Percentiles rank a stretch among this genome's conserved stretches.
phyloP scores from a whole-genome alignment of 352 stramenopile species.

The Phytophthora nicotianae region DNA sequence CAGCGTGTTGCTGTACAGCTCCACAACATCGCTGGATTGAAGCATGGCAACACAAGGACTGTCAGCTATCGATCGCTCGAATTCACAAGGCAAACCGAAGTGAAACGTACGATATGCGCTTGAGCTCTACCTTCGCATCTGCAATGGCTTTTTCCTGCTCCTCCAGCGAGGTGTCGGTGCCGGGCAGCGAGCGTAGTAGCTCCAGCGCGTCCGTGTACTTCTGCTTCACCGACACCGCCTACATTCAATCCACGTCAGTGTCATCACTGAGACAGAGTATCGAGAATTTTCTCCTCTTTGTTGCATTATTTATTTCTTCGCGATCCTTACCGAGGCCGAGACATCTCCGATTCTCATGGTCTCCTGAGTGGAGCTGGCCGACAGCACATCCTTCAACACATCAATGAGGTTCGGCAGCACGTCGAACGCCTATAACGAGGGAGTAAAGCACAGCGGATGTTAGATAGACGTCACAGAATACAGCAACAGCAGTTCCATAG shows the following conservation, averaged over 20 bases:
- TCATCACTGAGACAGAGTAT: background rate
- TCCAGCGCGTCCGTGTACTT: constrained; percentile 78
- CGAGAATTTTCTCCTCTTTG: background rate
- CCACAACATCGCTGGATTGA: constrained; percentile 64
- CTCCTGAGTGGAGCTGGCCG: constrained; percentile 74
- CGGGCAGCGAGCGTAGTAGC: constrained; percentile 69
- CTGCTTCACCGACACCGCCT: constrained; percentile 78
- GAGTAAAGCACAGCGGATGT: background rate
- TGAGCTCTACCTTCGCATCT: constrained; percentile 70
- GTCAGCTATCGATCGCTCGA: constrained; percentile 10
- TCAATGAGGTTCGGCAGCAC: constrained; percentile 85
- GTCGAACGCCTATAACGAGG: constrained; percentile 63
- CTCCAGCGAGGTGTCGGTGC: constrained; percentile 78
- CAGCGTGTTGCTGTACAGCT: constrained; percentile 87
- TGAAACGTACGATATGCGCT: constrained; percentile 69
- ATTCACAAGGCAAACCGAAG: background rate
- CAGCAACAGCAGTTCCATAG: background rate
- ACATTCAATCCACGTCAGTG: background rate
- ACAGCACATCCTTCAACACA: constrained; percentile 84
- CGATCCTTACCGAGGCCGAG: constrained; percentile 62
- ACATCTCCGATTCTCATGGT: constrained; percentile 81
- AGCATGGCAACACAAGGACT: constrained; percentile 1
- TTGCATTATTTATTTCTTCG: background rate
- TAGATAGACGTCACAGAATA: background rate
- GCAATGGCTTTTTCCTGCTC: constrained; percentile 78